Conservation (phyloP, 2,329 filamentous ascomycete genomes). For the Hypoxylon sp. region DNA sequence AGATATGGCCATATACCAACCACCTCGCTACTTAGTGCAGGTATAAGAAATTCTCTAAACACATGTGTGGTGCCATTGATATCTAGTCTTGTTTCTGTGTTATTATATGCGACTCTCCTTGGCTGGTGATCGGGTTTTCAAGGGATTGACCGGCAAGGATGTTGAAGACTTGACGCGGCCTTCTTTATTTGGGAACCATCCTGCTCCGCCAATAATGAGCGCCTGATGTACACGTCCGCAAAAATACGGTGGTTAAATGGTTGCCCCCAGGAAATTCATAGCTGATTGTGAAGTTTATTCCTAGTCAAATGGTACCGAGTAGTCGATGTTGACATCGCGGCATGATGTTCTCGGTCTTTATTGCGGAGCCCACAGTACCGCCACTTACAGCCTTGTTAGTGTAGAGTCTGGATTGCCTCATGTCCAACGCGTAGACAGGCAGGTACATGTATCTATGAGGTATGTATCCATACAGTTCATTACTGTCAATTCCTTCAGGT, state of each 20-base stretch:
- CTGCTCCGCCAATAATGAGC: slow-evolving; percentile 15
- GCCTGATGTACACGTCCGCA: slow-evolving; percentile 13
- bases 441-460: no score
- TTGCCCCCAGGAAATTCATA: not conserved
- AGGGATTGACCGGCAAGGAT: slow-evolving; percentile 34
- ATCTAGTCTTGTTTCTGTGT: slow-evolving; percentile 11
- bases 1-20: slow-evolving; percentile 20
- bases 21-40: slow-evolving; percentile 1
- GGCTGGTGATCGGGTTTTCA: slow-evolving; percentile 33
- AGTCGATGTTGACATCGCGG: slow-evolving; percentile 18
- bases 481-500: not conserved
- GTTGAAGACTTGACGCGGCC: slow-evolving; percentile 31
- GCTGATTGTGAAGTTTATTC: slow-evolving; percentile 9
- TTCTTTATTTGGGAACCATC: slow-evolving; percentile 30
- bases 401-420: no score
- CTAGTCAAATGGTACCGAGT: slow-evolving; percentile 10
- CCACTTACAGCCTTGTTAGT: slow-evolving; percentile 8
- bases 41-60: slow-evolving; percentile 1
- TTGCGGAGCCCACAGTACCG: slow-evolving; percentile 17
- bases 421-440: not conserved
- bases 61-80: slow-evolving; percentile 10
- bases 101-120: slow-evolving; percentile 3
- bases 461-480: not conserved
- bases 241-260: slow-evolving; percentile 20
- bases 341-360: slow-evolving; percentile 23